A percentile compares a stretch with the other conserved stretches of the same genome.
phyloP scores from a whole-genome alignment of 2,329 filamentous ascomycete species.

The Botryotinia narcissicola region DNA sequence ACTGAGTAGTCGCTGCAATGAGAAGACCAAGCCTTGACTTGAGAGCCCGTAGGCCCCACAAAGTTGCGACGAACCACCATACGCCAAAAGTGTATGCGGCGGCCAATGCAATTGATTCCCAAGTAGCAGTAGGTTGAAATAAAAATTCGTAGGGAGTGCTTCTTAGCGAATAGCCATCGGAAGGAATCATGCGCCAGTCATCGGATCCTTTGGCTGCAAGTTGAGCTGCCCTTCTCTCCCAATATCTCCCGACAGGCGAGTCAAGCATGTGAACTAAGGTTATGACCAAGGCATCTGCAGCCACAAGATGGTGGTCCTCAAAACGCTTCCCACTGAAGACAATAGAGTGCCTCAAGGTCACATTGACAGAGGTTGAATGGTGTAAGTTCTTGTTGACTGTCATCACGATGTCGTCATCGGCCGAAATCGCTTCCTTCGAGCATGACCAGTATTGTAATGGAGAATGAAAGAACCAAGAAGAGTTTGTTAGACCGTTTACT shows the following conservation, averaged over 20 bases:
- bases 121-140: constrained; percentile 68
- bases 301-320: constrained; percentile 62
- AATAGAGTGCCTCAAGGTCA: constrained; percentile 73
- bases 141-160: constrained; percentile 75
- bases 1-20: constrained; percentile 67
- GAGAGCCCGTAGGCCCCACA: constrained; percentile 69
- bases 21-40: constrained; percentile 74
- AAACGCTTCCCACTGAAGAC: constrained; percentile 82
- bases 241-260: constrained; percentile 61
- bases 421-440: constrained; percentile 54
- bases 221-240: constrained; percentile 58
- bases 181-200: constrained; percentile 65
- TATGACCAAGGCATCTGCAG: constrained; percentile 75
- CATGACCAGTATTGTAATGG: constrained; percentile 79
- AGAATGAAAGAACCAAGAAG: constrained; percentile 79
- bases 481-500: constrained; percentile 57
- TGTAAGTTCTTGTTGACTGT: constrained; percentile 67
- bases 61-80: constrained; percentile 63
- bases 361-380: constrained; percentile 65
- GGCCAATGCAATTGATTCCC: constrained; percentile 62
- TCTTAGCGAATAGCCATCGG: constrained; percentile 50
- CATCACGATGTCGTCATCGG: constrained; percentile 60
- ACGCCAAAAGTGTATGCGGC: constrained; percentile 63
- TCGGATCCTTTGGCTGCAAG: constrained; percentile 50
- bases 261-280: constrained; percentile 69